Base-by-base conservation (phyloP, 441 rosid species). In the Populus hybrid region DNA sequence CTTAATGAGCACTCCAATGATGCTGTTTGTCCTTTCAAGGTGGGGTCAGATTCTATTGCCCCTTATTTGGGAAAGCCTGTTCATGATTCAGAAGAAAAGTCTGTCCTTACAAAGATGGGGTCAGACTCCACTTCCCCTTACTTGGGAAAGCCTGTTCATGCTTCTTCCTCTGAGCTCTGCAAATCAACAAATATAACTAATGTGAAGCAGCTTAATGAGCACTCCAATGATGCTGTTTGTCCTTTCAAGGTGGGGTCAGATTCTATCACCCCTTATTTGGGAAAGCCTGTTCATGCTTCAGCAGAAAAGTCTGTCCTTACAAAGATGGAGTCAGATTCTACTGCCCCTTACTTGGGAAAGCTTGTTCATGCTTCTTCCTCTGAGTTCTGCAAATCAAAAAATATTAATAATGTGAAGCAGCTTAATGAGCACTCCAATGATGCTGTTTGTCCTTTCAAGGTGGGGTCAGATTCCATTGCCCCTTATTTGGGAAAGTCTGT, bases 301-400 rank as follows among this genome's bases (percentile, higher is more conserved):
- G 86, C 79, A 46, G 59, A 87, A 42, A 10, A 68, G 5, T 77
- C 88, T 76, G 68, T 76, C 77, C 69, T 82, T 79, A 40, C 73
- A 38, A 87, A 81, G 82, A 85, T 75, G 75, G 81, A 87, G 64
- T 86, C 88, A 11, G 53, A 42, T 4, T 42, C 53, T 5, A 42
- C 75, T 85, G 93, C 71, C 99, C 99, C 34, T 95, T 90, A 83
- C 93, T 87, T 87, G 93, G 90, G 50, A 89, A 71, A 79, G 88
- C 92, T 94, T 92, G 34, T 97, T 75, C 84, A 76, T 30, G 32
- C 32, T 30, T 30, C 32, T 81, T 73, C 82, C 71, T 78, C 84
- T 70, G 88, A 86, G 78, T 83, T 78, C 61, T 59, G 66, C 85
- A 85, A 81, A 72, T 88, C 81, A 76, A 50, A 86, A 72, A 57